Evolutionary conservation across 2,329 filamentous ascomycete genomes (phyloP), one percentile per base, ranked within the genome.

Genomic region (Coniochaeta sp.): DNA sequence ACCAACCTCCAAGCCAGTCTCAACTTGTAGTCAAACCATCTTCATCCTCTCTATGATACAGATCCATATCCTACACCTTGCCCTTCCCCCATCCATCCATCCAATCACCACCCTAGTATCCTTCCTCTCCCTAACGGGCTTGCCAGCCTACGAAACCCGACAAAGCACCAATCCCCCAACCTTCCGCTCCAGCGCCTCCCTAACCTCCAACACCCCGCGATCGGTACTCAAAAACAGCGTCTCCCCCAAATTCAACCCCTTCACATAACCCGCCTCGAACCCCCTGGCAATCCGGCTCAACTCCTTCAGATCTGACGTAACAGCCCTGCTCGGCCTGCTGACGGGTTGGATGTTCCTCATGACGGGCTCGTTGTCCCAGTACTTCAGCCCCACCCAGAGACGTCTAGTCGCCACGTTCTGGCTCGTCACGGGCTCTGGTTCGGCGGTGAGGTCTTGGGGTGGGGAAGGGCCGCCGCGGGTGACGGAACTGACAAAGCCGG

Each of bases 371-470:
- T 87, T 87, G 59, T 91, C 83, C 81, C 82, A 89, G 78, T 96
- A 96, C 73, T 96, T 96, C 62, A 96, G 73, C 1, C 90, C 90
- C 12, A 96, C 71, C 91, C 91, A 96, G 58, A 96, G 73, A 54
- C 91, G 78, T 64, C 89, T 79, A 33, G 75, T 78, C 4, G 90
- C 80, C 32, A 90, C 81, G 69, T 95, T 96, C 61, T 74, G 75
- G 55, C 76, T 74, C 47, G 85, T 90, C 52, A 89, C 76, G 13
- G 73, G 74, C 55, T 80, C 79, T 12, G 82, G 74, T 24, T 78
- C 68, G 35, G 47, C 28, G 30, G 16, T 2, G 3, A 49, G 47
- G 31, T 49, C 47, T 2, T 13, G 4, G 0, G 80, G 80, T 0
- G 79, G 76, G 48, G 74, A 68, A 6, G 79, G 74, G 0, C 87